These are phyloP conservation scores for Russula griseocarnosa DNA, from an alignment of 768 basidiomycete genomes.

Conservation along the genomic window DNA sequence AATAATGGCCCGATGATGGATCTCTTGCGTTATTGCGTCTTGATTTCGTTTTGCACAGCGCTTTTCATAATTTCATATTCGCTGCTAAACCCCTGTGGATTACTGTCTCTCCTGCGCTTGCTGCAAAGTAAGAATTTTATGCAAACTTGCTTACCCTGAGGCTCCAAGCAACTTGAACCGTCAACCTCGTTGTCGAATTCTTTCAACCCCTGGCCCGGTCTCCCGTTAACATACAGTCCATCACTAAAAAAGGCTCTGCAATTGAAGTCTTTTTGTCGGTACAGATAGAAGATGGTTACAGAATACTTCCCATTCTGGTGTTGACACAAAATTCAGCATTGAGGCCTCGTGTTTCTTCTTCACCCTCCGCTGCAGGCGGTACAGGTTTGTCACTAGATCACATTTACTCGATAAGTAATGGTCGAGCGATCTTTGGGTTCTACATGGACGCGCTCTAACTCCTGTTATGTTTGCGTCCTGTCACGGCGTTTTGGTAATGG, in stretches of 20 bases:
- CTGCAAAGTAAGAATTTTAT: not conserved
- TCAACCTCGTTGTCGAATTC: not conserved
- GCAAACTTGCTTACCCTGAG: not conserved
- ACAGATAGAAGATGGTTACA: not conserved
- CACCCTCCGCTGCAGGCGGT: not conserved
- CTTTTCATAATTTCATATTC: constrained; percentile 65
- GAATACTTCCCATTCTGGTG: not conserved
- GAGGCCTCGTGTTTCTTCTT: not conserved
- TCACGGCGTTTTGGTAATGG: not conserved
- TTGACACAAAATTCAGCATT: constrained; percentile 1
- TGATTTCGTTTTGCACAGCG: constrained; percentile 41
- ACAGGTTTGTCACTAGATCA: not conserved
- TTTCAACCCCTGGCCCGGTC: not conserved
- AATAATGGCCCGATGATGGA: constrained; percentile 77
- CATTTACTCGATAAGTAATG: not conserved
- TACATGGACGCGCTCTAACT: not conserved
- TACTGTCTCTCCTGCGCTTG: not conserved
- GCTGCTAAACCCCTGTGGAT: constrained; percentile 15
- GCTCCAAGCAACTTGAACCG: not conserved
- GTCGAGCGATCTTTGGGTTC: constrained; percentile 1
- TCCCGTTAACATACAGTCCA: not conserved
- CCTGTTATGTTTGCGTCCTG: not conserved
- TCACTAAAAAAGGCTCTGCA: not conserved
- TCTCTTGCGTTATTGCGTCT: not conserved
- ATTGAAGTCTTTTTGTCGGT: not conserved